Evolutionary conservation across 2,329 filamentous ascomycete species (phyloP).

Genomic region (Aspergillus melleus): DNA sequence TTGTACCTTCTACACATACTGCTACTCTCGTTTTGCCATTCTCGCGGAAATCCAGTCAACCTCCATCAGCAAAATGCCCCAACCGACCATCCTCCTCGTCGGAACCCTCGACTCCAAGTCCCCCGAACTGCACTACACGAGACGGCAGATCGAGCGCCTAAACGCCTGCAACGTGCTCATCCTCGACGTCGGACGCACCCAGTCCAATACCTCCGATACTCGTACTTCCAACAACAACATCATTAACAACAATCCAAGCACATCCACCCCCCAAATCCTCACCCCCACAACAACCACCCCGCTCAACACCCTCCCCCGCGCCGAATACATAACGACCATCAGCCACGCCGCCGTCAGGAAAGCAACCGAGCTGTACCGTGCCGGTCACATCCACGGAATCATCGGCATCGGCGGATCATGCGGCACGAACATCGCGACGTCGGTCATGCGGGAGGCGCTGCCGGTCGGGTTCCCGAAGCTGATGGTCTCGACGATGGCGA

Average conservation of each 20-base stretch:
- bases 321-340: constrained; percentile 60
- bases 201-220: constrained; percentile 51
- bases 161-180: constrained; percentile 33
- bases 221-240: constrained; percentile 12
- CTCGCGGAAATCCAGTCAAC: no score
- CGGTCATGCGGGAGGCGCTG: constrained; percentile 60
- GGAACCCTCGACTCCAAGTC: constrained; percentile 68
- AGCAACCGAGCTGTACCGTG: constrained; percentile 42
- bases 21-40: neutral
- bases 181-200: constrained; percentile 21
- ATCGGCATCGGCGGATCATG: constrained; percentile 63
- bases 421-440: constrained; percentile 61
- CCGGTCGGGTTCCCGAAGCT: constrained; percentile 69
- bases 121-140: constrained; percentile 58
- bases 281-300: constrained; percentile 23
- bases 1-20: neutral
- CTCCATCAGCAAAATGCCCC: neutral
- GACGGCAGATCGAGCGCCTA: constrained; percentile 43
- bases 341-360: constrained; percentile 48
- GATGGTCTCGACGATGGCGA: constrained; percentile 69
- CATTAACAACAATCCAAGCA: no score
- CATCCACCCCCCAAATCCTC: neutral
- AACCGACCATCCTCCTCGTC: constrained; percentile 52
- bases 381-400: constrained; percentile 53
- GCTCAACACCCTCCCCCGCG: constrained; percentile 47